These are phyloP conservation scores for Ascodesmis nigricans DNA, from an alignment of 495 filamentous ascomycete species.

Conservation along the genomic window DNA sequence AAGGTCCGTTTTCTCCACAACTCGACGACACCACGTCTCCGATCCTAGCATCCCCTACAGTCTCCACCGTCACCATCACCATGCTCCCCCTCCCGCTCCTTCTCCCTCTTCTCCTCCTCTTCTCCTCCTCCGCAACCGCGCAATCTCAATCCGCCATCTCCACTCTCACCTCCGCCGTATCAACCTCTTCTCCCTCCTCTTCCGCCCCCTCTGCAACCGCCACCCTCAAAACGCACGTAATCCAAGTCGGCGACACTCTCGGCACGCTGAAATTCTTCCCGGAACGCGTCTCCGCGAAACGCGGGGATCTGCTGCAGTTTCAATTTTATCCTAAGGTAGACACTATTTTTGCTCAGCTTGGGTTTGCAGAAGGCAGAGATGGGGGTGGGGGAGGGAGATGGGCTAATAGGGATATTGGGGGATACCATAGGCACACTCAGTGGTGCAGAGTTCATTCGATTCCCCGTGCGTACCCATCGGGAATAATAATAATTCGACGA, in stretches of 20 bases:
- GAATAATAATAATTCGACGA: conserved; percentile 20
- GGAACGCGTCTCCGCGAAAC: conserved; percentile 20
- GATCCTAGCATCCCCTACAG: no score
- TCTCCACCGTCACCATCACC: no score
- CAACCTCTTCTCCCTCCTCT: no score
- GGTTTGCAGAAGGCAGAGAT: neutral
- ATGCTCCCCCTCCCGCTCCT: no score
- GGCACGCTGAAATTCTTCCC: conserved; percentile 11
- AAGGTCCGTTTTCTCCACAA: no score
- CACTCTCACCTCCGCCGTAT: no score
- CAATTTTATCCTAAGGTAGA: conserved; percentile 28
- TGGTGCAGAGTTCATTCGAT: conserved; percentile 28
- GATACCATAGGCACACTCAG: conserved; percentile 25
- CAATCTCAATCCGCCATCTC: no score
- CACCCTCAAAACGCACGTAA: conserved; percentile 13
- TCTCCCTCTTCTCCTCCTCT: no score
- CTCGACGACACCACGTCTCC: no score
- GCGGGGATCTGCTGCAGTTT: conserved; percentile 32
- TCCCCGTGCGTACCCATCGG: conserved; percentile 25
- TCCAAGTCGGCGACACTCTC: conserved; percentile 11
- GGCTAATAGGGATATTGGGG: no score
- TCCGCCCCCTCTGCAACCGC: no score
- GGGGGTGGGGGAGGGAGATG: neutral
- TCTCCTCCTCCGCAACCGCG: no score
- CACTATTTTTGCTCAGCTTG: neutral